Conservation (phyloP, 768 basidiomycete species). For the Boletales sp. region DNA sequence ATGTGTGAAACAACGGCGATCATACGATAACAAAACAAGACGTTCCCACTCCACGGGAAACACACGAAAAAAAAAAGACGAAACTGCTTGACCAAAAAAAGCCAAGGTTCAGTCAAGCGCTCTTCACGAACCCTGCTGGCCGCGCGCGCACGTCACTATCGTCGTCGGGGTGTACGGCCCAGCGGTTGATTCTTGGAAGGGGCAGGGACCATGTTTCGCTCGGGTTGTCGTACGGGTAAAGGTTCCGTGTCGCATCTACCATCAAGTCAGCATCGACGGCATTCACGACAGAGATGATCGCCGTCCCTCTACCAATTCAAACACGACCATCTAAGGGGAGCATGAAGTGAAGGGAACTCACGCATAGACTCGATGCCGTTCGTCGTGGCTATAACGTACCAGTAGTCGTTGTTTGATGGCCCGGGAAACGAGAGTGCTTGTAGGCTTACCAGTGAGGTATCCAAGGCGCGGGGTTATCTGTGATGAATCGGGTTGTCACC, state of each 20-base stretch:
- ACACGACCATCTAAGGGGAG: background rate
- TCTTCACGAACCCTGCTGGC: too few relatives aligned
- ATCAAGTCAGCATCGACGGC: background rate
- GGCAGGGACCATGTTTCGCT: slow-evolving; percentile 5
- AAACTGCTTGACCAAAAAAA: too few relatives aligned
- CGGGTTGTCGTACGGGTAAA: slow-evolving; percentile 10
- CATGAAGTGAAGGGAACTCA: background rate
- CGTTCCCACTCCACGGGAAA: too few relatives aligned
- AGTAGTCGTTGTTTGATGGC: background rate
- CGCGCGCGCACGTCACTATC: too few relatives aligned
- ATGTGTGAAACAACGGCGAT: too few relatives aligned
- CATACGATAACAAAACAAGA: too few relatives aligned
- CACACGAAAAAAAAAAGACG: too few relatives aligned
- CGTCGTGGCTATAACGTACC: slow-evolving; percentile 11
- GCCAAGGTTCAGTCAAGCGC: too few relatives aligned
- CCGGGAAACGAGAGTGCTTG: background rate
- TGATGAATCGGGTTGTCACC: slow-evolving; percentile 44
- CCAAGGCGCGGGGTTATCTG: slow-evolving; percentile 52
- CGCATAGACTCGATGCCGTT: slow-evolving; percentile 19
- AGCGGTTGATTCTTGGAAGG: slow-evolving; percentile 2
- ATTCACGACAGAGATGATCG: slow-evolving; percentile 3
- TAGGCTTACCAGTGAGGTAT: slow-evolving; percentile 15
- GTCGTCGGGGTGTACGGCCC: slow-evolving; percentile 1
- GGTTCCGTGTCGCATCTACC: slow-evolving; percentile 6
- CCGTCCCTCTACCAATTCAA: slow-evolving; percentile 6